Percentiles rank a stretch among this genome's conserved stretches.
These are phyloP conservation scores for Aspergillus sergii DNA, from an alignment of 2,329 filamentous ascomycete genomes.

Conservation along the genomic window DNA sequence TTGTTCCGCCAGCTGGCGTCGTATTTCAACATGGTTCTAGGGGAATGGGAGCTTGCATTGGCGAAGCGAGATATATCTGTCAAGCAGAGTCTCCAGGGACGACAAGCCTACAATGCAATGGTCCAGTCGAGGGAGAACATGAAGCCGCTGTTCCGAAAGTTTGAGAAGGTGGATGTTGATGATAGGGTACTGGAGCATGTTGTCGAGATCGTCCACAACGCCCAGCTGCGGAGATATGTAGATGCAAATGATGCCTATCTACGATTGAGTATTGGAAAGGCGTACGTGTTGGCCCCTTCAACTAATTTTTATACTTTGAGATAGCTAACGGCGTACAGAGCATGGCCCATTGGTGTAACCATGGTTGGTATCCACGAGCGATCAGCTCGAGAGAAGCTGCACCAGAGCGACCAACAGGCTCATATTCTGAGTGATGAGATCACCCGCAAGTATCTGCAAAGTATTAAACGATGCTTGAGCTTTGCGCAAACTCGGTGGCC, in stretches of 20 bases:
- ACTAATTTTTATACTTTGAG: background rate
- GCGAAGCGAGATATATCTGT: constrained; percentile 58
- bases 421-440: constrained; percentile 97
- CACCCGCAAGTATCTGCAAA: constrained; percentile 94
- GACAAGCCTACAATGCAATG: constrained; percentile 82
- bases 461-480: constrained; percentile 93
- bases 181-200: constrained; percentile 78
- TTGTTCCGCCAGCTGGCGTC: constrained; percentile 86
- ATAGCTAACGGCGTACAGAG: constrained; percentile 46
- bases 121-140: constrained; percentile 84
- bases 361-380: constrained; percentile 99
- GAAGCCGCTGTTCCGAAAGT: constrained; percentile 83
- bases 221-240: constrained; percentile 89
- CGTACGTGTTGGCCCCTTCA: constrained; percentile 45
- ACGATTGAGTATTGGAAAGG: constrained; percentile 89
- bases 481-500: constrained; percentile 98
- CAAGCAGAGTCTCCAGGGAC: constrained; percentile 75
- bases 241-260: constrained; percentile 96
- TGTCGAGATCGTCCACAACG: constrained; percentile 87
- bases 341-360: constrained; percentile 98
- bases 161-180: constrained; percentile 80
- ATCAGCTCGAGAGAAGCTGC: constrained; percentile 90
- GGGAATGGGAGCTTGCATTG: constrained; percentile 81
- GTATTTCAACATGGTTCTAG: constrained; percentile 95
- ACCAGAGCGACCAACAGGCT: constrained; percentile 75